Base-by-base conservation (phyloP, 106 monocot species). In the Allium cepa region DNA sequence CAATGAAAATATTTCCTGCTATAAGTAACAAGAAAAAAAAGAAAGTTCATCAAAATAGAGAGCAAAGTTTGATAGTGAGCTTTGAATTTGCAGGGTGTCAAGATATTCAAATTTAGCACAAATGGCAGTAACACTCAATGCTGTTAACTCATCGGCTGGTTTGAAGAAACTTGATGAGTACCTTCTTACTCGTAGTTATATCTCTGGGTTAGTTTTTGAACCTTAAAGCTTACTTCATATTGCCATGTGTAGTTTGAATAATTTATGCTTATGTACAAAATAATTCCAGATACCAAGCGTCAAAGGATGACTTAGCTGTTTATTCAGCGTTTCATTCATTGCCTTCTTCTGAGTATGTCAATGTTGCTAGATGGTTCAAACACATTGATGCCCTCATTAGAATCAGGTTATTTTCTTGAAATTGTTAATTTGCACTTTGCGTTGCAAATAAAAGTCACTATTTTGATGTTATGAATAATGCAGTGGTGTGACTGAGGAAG, bases 301-400 rank as follows among this genome's bases (percentile, higher is more conserved):
- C 99, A 11, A 99, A 93, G 78, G 92, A 99, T 83, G 93, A 99
- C 57, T 16, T 90, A 68, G 57, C 82, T 73, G 90, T 93, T 8
- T 63, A 85, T 67, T 66, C 73, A 49, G 75, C 90, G 3, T 53
- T 90, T 9, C 72, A 76, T 7, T 56, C 81, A 0, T 17, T 73
- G 27, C 89, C 92, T 45, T 79, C 90, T 4, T 55, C 75, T 0
- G 80, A 85, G 10, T 87, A 87, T 76, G 71, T 81, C 17, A 93
- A 99, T 85, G 81, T 70, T 7, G 64, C 75, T 26, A 84, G 99
- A 60, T 99, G 92, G 92, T 99, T 90, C 63, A 85, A 57, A 46
- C 99, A 99, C 83, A 93, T 93, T 67, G 85, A 93, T 71, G 99
- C 92, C 1, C 87, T 99, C 27, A 58, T 93, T 51, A 87, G 76